A percentile compares a stretch with the other conserved stretches of the same genome.
Evolutionary conservation across 1,284 basidiomycete genomes (phyloP).

Genomic region (Mycena citricolor): DNA sequence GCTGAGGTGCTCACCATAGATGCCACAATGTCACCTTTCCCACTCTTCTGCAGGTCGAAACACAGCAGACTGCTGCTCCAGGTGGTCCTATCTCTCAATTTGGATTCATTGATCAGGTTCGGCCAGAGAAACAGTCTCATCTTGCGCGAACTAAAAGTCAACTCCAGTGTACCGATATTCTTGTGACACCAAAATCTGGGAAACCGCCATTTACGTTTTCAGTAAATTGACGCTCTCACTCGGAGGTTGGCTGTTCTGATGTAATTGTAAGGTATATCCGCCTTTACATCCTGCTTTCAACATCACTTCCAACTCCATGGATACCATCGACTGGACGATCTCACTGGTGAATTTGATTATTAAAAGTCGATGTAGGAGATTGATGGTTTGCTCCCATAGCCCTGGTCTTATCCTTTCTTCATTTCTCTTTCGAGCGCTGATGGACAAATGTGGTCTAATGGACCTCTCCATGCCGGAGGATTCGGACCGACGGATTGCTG

Average conservation of each 20-base stretch:
- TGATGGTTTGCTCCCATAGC: constrained; percentile 29
- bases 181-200: constrained; percentile 43
- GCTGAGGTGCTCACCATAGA: constrained; percentile 10
- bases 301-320: constrained; percentile 42
- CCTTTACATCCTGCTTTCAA: constrained; percentile 49
- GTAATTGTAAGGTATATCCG: constrained; percentile 42
- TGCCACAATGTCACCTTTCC: constrained; percentile 47
- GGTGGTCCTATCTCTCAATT: constrained; percentile 41
- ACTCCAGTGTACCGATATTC: constrained; percentile 45
- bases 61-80: constrained; percentile 32
- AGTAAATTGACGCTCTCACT: constrained; percentile 28
- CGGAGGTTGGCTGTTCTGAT: background rate
- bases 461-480: constrained; percentile 46
- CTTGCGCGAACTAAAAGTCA: background rate
- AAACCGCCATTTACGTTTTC: constrained; percentile 50
- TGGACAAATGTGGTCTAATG: constrained; percentile 46
- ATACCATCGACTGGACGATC: constrained; percentile 51
- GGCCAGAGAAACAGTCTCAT: constrained; percentile 11
- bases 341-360: constrained; percentile 33
- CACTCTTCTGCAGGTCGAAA: constrained; percentile 33
- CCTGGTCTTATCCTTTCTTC: constrained; percentile 48
- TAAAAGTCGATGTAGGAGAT: background rate
- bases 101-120: constrained; percentile 47
- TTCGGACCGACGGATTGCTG: constrained; percentile 38
- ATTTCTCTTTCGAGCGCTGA: constrained; percentile 45